Evolutionary conservation across 2,329 filamentous ascomycete genomes (phyloP).

Genomic region (Neopestalotiopsis sp.): DNA sequence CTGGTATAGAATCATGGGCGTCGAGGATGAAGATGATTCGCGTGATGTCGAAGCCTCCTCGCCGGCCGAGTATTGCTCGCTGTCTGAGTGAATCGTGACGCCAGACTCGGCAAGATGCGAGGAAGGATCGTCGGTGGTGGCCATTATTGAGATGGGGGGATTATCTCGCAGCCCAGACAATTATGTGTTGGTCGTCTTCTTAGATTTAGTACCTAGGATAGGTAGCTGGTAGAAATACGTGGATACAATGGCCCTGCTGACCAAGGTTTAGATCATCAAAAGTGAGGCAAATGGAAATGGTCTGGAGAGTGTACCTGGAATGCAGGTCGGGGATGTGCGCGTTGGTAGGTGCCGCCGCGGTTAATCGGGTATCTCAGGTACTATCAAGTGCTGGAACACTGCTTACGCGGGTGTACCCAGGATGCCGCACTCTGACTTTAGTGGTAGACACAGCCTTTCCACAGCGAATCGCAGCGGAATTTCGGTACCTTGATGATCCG

Average conservation of each 20-base stretch:
- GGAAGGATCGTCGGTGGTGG: slow-evolving; percentile 51
- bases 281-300: slow-evolving; percentile 6
- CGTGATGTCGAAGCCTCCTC: slow-evolving; percentile 67
- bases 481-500: slow-evolving; percentile 9
- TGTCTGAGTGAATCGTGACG: slow-evolving; percentile 81
- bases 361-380: too few species aligned
- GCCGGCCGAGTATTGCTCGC: slow-evolving; percentile 77
- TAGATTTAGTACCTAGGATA: too few species aligned
- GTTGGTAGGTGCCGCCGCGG: neutral
- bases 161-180: neutral
- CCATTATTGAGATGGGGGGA: slow-evolving; percentile 46
- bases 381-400: too few species aligned
- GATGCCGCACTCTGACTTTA: too few species aligned
- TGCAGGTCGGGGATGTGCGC: neutral
- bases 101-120: slow-evolving; percentile 72
- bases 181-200: too few species aligned
- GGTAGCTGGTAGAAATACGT: too few species aligned
- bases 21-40: slow-evolving; percentile 61
- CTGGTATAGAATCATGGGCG: slow-evolving; percentile 82
- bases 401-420: too few species aligned
- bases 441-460: too few species aligned
- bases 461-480: neutral
- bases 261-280: neutral
- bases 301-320: neutral
- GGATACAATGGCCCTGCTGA: neutral